Conservation (phyloP, 805 yeast species). For the Jamesozyma lodderae region DNA sequence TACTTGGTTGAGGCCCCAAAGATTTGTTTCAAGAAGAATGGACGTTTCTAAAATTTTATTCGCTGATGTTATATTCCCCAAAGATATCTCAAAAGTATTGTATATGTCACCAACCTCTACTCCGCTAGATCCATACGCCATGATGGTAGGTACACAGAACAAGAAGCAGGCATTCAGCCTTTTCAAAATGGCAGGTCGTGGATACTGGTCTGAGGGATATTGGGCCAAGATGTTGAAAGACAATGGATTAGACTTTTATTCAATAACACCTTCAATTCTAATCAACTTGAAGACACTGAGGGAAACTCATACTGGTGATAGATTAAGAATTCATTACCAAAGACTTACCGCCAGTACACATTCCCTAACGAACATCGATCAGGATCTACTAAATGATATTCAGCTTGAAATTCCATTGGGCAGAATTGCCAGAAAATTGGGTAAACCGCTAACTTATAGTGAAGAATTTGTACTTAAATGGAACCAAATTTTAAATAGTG, state of each 20-base stretch:
- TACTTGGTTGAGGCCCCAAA: constrained; percentile 69
- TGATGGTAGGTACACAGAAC: constrained; percentile 28
- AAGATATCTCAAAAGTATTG: constrained; percentile 59
- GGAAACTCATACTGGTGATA: constrained; percentile 63
- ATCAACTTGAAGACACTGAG: constrained; percentile 68
- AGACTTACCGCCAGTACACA: constrained; percentile 66
- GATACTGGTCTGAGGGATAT: constrained; percentile 88
- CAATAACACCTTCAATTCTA: constrained; percentile 76
- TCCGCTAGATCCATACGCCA: constrained; percentile 68
- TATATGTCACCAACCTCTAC: constrained; percentile 68
- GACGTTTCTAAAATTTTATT: constrained; percentile 88
- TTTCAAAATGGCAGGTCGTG: constrained; percentile 72
- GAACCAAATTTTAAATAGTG: too few relatives aligned
- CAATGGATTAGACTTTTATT: constrained; percentile 50
- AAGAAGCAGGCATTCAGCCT: constrained; percentile 47
- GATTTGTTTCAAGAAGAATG: constrained; percentile 66
- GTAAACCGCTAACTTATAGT: neutral
- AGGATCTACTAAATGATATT: constrained; percentile 85
- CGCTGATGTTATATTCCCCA: constrained; percentile 81
- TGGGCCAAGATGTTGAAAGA: constrained; percentile 61
- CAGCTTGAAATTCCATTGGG: constrained; percentile 43
- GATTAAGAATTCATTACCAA: constrained; percentile 77
- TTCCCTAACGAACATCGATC: constrained; percentile 78
- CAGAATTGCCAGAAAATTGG: neutral
- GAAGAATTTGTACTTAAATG: neutral